Conservation (phyloP, 2,329 filamentous ascomycete species). For the Incumbomyces delicatus region DNA sequence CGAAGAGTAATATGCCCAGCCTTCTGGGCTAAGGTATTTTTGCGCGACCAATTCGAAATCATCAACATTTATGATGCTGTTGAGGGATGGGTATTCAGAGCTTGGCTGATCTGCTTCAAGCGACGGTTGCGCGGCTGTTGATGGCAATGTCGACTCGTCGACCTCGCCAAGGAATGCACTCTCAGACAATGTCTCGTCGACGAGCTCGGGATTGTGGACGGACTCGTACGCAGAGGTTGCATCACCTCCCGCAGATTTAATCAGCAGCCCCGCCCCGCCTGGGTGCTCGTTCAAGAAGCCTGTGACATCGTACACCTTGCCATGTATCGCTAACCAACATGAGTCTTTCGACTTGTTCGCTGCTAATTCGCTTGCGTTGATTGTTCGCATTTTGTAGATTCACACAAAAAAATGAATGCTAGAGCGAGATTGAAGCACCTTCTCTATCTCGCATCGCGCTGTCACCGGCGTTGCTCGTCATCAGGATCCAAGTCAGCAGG, state of each 20-base stretch:
- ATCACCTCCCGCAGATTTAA: conserved; percentile 81
- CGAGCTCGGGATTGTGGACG: conserved; percentile 11
- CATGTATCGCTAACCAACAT: conserved; percentile 35
- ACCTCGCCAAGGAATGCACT: conserved; percentile 6
- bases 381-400: conserved; percentile 19
- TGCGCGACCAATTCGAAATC: conserved; percentile 31
- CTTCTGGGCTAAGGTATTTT: conserved; percentile 18
- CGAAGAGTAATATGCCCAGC: conserved; percentile 37
- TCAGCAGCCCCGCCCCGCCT: conserved; percentile 78
- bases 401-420: not conserved
- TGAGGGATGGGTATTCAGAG: conserved; percentile 21
- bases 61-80: conserved; percentile 27
- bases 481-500: no score
- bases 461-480: no score
- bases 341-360: conserved; percentile 72
- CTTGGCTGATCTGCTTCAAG: not conserved
- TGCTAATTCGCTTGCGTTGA: conserved; percentile 59
- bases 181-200: conserved; percentile 8
- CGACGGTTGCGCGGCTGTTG: not conserved
- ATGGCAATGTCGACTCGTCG: conserved; percentile 5
- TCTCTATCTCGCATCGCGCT: no score
- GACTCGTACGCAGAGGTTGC: conserved; percentile 34
- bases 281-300: conserved; percentile 6
- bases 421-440: no score
- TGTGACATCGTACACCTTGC: conserved; percentile 20